Evolutionary conservation across 495 filamentous ascomycete genomes (phyloP), one percentile per base, ranked within the genome.

Genomic region (Tuber magnatum): DNA sequence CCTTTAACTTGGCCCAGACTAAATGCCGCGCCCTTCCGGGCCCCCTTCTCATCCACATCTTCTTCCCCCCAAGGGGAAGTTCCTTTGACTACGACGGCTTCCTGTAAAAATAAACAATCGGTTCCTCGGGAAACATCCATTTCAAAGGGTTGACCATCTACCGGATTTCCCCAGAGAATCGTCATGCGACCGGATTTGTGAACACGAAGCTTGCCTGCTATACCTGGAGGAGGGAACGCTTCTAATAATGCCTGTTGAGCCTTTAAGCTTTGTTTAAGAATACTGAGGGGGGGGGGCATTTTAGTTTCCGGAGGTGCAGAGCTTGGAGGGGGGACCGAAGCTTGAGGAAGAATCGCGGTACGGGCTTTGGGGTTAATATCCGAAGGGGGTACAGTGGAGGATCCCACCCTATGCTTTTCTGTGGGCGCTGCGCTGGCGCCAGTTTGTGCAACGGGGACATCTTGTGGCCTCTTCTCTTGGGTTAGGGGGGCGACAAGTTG

Each of bases 71-170:
- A 82, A 61, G 81, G 81, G 43, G 76, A 80, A n/a, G 73, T 71
- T 10, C 74, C 65, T 46, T 82, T 82, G 28, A 82, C 61, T 22
- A 82, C 75, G 24, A 82, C 81, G 12, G 81, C 77, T 71, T 82
- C 81, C 74, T 82, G 81, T 65, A 82, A 74, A 71, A 82, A 82
- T 65, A 77, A 73, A 56, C 80, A 81, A 32, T 71, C 70, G 44
- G 81, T 77, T 28, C 81, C 81, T 9, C 81, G 80, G 70, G 69
- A 74, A n/a, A 82, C 81, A 38, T 78, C 75, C 74, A 82, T 82
- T 46, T 82, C 81, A 35, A 82, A 78, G 5, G 75, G 51, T 32
- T 71, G 78, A 18, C 77, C 72, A 41, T 75, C 74, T 38, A 71
- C 77, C n/a, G 76, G 75, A 35, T 80, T 71, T 12, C 73, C 75